phyloP scores from a whole-genome alignment of 176 grass and related monocot species.

The Stipa capillata region DNA sequence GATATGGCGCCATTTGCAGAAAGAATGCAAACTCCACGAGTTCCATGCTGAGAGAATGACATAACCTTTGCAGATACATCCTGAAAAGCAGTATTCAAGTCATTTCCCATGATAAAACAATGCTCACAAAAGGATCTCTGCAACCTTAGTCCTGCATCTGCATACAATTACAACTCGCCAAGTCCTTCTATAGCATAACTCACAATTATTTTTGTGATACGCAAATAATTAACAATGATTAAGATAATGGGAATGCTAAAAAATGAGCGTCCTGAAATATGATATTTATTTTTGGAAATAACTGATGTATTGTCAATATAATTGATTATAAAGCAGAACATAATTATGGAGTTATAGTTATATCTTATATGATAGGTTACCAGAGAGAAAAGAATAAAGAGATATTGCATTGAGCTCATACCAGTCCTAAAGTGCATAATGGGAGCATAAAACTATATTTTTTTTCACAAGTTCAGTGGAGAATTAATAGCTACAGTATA shows the following conservation, averaged over 20 bases:
- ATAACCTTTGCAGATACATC: slow-evolving; percentile 93
- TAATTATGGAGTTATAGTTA: no score
- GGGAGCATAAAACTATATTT: neutral
- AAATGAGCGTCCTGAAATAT: neutral
- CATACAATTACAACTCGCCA: neutral
- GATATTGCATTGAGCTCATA: no score
- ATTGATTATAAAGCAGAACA: neutral
- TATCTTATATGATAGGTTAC: no score
- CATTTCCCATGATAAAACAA: neutral
- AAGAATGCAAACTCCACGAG: slow-evolving; percentile 72
- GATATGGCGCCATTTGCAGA: slow-evolving; percentile 96
- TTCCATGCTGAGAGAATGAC: slow-evolving; percentile 83
- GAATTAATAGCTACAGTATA: no score
- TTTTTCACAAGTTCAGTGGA: neutral
- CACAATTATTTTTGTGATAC: neutral
- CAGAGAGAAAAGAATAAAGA: no score
- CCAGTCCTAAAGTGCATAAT: neutral
- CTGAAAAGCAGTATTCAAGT: slow-evolving; percentile 31
- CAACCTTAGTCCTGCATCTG: neutral
- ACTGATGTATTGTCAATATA: neutral
- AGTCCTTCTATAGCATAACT: neutral
- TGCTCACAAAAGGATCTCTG: neutral
- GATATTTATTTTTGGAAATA: neutral
- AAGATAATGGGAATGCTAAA: neutral
- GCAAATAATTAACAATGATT: neutral